phyloP scores from a whole-genome alignment of 2,329 filamentous ascomycete genomes.

The Penicillium sp. region DNA sequence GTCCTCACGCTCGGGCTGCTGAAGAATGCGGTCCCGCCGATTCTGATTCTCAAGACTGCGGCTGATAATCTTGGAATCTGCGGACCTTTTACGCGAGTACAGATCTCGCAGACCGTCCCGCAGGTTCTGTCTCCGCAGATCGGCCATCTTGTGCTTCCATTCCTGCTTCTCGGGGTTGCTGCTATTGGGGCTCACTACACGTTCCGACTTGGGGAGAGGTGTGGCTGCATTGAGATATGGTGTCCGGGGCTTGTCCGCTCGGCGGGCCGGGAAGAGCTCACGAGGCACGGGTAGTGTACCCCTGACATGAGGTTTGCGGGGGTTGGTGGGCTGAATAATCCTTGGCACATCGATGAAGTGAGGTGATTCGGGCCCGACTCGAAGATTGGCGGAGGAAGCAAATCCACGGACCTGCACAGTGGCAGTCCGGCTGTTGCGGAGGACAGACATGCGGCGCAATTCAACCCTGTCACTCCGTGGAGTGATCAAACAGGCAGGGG shows the following conservation, averaged over 20 bases:
- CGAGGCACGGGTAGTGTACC: slow-evolving; percentile 82
- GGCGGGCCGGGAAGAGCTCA: slow-evolving; percentile 67
- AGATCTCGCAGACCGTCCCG: slow-evolving; percentile 68
- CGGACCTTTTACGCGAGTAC: slow-evolving; percentile 60
- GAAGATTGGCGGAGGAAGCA: slow-evolving; percentile 35
- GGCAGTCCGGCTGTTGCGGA: slow-evolving; percentile 38
- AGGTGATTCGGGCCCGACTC: slow-evolving; percentile 71
- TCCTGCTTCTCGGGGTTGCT: slow-evolving; percentile 51
- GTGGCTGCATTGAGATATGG: slow-evolving; percentile 62
- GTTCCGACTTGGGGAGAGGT: slow-evolving; percentile 48
- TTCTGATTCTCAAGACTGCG: slow-evolving; percentile 51
- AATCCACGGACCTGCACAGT: slow-evolving; percentile 41
- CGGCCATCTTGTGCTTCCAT: slow-evolving; percentile 74
- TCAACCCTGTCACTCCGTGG: not conserved
- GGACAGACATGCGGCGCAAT: slow-evolving; percentile 34
- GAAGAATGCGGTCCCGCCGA: slow-evolving; percentile 52
- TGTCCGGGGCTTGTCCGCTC: slow-evolving; percentile 59
- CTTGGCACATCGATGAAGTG: slow-evolving; percentile 79
- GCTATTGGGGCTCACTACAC: slow-evolving; percentile 34
- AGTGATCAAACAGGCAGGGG: not conserved
- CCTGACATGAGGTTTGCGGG: slow-evolving; percentile 55
- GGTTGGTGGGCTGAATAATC: slow-evolving; percentile 66
- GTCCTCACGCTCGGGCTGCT: slow-evolving; percentile 69
- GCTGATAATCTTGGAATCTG: slow-evolving; percentile 35
- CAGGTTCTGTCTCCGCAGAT: slow-evolving; percentile 68